Evolutionary conservation across 2,329 filamentous ascomycete genomes (phyloP).

Genomic region (Didymella pinodella): DNA sequence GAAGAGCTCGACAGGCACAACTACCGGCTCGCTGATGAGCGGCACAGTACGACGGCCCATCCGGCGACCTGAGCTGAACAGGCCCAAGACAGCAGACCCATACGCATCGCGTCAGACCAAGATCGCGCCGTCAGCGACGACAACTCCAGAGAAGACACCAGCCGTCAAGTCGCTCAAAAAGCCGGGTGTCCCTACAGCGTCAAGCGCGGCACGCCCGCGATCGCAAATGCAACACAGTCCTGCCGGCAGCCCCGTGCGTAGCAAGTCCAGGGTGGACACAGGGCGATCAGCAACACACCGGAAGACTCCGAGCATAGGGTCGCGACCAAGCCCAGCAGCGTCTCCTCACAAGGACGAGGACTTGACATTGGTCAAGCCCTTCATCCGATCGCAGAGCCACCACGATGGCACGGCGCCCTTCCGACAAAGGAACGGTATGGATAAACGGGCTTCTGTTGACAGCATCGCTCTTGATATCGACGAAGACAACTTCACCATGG

Average conservation of each 20-base stretch:
- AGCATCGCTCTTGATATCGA: slow-evolving; percentile 47
- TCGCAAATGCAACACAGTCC: slow-evolving; percentile 48
- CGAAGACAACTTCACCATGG: slow-evolving; percentile 61
- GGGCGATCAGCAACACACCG: slow-evolving; percentile 30
- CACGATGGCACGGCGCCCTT: slow-evolving; percentile 44
- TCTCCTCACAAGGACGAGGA: slow-evolving; percentile 56
- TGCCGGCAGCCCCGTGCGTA: slow-evolving; percentile 46
- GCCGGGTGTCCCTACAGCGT: slow-evolving; percentile 34
- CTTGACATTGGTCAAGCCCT: slow-evolving; percentile 58
- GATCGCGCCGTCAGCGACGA: slow-evolving; percentile 58
- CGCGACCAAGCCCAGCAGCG: slow-evolving; percentile 43
- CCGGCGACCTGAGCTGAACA: slow-evolving; percentile 55
- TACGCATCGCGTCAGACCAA: slow-evolving; percentile 54
- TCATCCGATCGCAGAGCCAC: slow-evolving; percentile 46
- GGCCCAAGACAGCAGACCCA: slow-evolving; percentile 64
- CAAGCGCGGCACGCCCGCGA: slow-evolving; percentile 43
- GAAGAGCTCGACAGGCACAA: slow-evolving; percentile 44
- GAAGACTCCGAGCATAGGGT: slow-evolving; percentile 42
- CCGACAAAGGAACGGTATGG: slow-evolving; percentile 50
- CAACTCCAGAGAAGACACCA: slow-evolving; percentile 57
- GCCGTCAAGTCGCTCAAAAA: slow-evolving; percentile 50
- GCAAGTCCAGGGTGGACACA: slow-evolving; percentile 48
- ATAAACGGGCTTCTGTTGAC: slow-evolving; percentile 52
- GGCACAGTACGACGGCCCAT: slow-evolving; percentile 65
- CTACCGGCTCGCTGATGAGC: slow-evolving; percentile 61